Base-by-base conservation (phyloP, 768 basidiomycete genomes). In the Pisolithus marmoratus region DNA sequence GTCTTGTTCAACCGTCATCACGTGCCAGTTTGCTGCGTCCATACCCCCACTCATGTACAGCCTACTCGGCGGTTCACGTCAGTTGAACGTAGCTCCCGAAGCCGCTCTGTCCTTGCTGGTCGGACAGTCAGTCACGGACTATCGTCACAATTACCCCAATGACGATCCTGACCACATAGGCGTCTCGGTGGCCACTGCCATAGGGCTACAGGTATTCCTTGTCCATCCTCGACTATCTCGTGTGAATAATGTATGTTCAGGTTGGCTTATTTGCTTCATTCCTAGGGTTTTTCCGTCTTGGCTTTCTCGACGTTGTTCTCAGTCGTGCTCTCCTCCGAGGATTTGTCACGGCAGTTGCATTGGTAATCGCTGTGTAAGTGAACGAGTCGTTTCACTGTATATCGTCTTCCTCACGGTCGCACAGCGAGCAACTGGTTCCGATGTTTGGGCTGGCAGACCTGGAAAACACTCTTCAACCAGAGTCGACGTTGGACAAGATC, bases 301-400 rank as follows among this genome's bases (percentile, higher is more conserved):
- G 94, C 2, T 95, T 95, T 69, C 82, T 95, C 49, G 94, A 97
- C 64, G 94, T 95, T 12, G 88, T 95, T 5, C 78, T 97, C 26
- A 92, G 90, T 60, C 84, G 92, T 48, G 90, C 93, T 4, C 75
- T 95, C 14, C 75, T 95, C 50, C 80, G 90, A 26, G 94, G 94
- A 3, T 94, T 95, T 63, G 80, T 95, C 42, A 83, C 85, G 1
- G 91, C 93, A 15, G 78, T 94, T 24, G 90, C 87, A 1, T 77
- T 87, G 7, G 85, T 97, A 40, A 94, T 97, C 60, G 75, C 86
- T 64, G 83, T 92, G 88, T 89, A 57, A 45, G 85, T 72, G 3
- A 23, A 4, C 4, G 34, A 24, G 27, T 34, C 31, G 27, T 48
- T n/a, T 20, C 12, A n/a, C n/a, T 34, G 11, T 31, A 22, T 22